These are phyloP conservation scores for Plasmodium sp. DNA, from an alignment of 169 alveolate genomes.

Conservation along the genomic window DNA sequence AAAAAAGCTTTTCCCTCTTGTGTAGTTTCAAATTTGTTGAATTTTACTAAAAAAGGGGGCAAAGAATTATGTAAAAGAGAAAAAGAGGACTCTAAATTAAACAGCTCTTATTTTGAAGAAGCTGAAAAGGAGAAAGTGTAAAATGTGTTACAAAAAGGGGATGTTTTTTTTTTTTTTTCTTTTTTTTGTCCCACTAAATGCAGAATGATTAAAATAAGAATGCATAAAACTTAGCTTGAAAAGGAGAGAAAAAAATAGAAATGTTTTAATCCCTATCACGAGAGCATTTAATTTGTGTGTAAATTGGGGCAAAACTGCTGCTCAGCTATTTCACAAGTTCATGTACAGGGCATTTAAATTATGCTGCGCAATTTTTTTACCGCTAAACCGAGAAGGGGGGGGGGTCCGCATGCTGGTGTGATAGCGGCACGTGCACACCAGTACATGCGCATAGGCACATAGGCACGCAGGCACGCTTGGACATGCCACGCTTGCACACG, in stretches of 20 bases:
- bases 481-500: slow-evolving; percentile 1
- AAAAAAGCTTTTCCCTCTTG: neutral
- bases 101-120: neutral
- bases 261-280: neutral
- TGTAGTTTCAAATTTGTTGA: neutral
- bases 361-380: neutral
- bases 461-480: neutral
- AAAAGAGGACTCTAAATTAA: neutral
- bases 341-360: slow-evolving; percentile 1
- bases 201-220: neutral
- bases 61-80: neutral
- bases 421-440: neutral
- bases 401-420: neutral
- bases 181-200: neutral
- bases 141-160: neutral
- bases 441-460: neutral
- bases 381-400: neutral
- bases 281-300: neutral
- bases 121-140: neutral
- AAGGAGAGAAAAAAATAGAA: neutral
- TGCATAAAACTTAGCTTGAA: neutral
- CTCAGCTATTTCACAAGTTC: neutral
- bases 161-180: neutral
- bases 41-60: neutral
- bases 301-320: neutral